phyloP scores from a whole-genome alignment of 2,329 filamentous ascomycete species.

The Neurospora crassa region DNA sequence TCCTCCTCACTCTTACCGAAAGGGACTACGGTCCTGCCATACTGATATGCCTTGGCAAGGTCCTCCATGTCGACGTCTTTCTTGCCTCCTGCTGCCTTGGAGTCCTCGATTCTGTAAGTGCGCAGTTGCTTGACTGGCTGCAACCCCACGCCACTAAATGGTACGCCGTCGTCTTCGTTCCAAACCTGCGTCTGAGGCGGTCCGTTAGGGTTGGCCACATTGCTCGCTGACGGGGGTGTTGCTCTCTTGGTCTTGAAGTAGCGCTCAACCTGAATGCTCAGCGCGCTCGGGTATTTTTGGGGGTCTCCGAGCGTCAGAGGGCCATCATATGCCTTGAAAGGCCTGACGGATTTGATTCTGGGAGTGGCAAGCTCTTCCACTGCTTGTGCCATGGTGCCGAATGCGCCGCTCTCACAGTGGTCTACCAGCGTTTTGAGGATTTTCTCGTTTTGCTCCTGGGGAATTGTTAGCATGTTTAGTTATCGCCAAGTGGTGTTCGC shows the following conservation, averaged over 20 bases:
- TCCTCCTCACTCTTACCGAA: slow-evolving; percentile 82
- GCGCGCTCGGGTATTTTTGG: slow-evolving; percentile 59
- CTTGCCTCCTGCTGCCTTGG: slow-evolving; percentile 66
- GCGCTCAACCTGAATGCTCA: slow-evolving; percentile 79
- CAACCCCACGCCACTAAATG: slow-evolving; percentile 36
- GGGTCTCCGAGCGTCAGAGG: slow-evolving; percentile 71
- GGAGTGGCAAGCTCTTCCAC: slow-evolving; percentile 72
- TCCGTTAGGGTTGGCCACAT: slow-evolving; percentile 53
- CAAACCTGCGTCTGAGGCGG: slow-evolving; percentile 41
- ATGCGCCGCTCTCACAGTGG: slow-evolving; percentile 56
- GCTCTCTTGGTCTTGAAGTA: slow-evolving; percentile 82
- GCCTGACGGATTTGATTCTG: slow-evolving; percentile 63
- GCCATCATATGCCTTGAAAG: slow-evolving; percentile 72
- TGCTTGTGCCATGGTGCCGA: slow-evolving; percentile 80
- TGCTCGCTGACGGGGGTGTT: slow-evolving; percentile 64
- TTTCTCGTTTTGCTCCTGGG: slow-evolving; percentile 60
- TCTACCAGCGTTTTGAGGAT: slow-evolving; percentile 56
- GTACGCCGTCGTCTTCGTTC: slow-evolving; percentile 38
- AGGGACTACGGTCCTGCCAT: slow-evolving; percentile 82
- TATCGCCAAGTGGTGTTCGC: not conserved
- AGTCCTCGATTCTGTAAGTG: slow-evolving; percentile 72
- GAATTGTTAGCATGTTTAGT: slow-evolving; percentile 10
- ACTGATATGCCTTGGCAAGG: slow-evolving; percentile 87
- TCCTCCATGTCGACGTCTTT: slow-evolving; percentile 72
- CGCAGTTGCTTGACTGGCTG: slow-evolving; percentile 67